Evolutionary conservation across 2,329 filamentous ascomycete species (phyloP).

Genomic region (Seiridium cupressi): DNA sequence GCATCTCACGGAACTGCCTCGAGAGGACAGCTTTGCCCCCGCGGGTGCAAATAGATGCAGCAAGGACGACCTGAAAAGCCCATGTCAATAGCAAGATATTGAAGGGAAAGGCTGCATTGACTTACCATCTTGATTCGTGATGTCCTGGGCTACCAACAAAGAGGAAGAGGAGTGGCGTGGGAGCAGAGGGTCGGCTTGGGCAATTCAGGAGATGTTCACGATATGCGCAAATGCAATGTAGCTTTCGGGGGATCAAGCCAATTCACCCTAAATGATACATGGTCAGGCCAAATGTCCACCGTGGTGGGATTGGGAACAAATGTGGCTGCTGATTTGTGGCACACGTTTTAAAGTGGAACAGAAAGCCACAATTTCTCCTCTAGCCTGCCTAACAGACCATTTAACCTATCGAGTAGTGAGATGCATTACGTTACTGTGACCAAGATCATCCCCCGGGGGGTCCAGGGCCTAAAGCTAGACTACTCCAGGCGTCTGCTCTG

Average conservation of each 20-base stretch:
- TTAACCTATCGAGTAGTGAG: too few species aligned
- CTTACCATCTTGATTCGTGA: not conserved
- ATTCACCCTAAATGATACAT: constrained; percentile 4
- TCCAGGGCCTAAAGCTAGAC: too few species aligned
- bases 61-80: constrained; percentile 79
- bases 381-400: too few species aligned
- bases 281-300: constrained; percentile 1
- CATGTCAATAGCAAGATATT: not conserved
- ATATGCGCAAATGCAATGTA: constrained; percentile 3
- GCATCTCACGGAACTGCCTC: constrained; percentile 96
- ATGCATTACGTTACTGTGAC: too few species aligned
- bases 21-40: constrained; percentile 98
- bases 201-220: constrained; percentile 1
- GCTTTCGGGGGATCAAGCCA: constrained; percentile 3
- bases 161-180: not conserved
- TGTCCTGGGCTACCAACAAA: not conserved
- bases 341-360: too few species aligned
- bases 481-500: too few species aligned
- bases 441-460: too few species aligned
- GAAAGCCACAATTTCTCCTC: too few species aligned
- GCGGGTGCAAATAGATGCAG: constrained; percentile 97
- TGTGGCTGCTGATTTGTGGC: not conserved
- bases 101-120: not conserved
- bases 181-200: not conserved
- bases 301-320: not conserved